These are phyloP conservation scores for Cryptosporidium xiaoi DNA, from an alignment of 169 alveolate species.

Conservation along the genomic window DNA sequence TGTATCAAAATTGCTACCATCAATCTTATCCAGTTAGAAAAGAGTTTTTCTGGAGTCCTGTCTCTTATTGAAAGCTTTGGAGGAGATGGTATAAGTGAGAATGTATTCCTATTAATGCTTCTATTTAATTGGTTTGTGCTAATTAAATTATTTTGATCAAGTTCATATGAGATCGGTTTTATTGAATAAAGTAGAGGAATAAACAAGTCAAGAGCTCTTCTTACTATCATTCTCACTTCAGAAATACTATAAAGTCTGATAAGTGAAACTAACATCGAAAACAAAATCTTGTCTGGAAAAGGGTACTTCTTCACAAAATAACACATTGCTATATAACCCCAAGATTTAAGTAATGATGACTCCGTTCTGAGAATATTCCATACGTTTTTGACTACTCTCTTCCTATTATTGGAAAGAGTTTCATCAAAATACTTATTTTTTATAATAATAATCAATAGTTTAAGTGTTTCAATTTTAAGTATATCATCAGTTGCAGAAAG, in stretches of 20 bases:
- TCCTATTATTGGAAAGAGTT: slow-evolving; percentile 20
- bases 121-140: neutral
- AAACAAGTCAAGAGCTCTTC: slow-evolving; percentile 52
- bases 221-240: slow-evolving; percentile 56
- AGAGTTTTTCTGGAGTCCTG: slow-evolving; percentile 44
- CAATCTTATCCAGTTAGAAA: slow-evolving; percentile 62
- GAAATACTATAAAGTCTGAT: slow-evolving; percentile 68
- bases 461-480: slow-evolving; percentile 61
- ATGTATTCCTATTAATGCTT: neutral
- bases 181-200: slow-evolving; percentile 31
- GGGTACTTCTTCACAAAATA: slow-evolving; percentile 62
- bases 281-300: slow-evolving; percentile 67
- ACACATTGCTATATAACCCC: slow-evolving; percentile 75
- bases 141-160: neutral
- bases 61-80: slow-evolving; percentile 33
- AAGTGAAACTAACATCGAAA: slow-evolving; percentile 56
- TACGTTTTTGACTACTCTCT: slow-evolving; percentile 51
- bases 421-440: slow-evolving; percentile 26
- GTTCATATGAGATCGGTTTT: slow-evolving; percentile 12
- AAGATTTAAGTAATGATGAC: slow-evolving; percentile 59
- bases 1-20: slow-evolving; percentile 68
- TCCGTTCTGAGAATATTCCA: slow-evolving; percentile 69
- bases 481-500: slow-evolving; percentile 59
- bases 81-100: slow-evolving; percentile 65
- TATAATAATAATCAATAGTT: slow-evolving; percentile 27